Evolutionary conservation across 2,329 filamentous ascomycete species (phyloP), one percentile per base, ranked within the genome.

Genomic region (Beauveria sp.): DNA sequence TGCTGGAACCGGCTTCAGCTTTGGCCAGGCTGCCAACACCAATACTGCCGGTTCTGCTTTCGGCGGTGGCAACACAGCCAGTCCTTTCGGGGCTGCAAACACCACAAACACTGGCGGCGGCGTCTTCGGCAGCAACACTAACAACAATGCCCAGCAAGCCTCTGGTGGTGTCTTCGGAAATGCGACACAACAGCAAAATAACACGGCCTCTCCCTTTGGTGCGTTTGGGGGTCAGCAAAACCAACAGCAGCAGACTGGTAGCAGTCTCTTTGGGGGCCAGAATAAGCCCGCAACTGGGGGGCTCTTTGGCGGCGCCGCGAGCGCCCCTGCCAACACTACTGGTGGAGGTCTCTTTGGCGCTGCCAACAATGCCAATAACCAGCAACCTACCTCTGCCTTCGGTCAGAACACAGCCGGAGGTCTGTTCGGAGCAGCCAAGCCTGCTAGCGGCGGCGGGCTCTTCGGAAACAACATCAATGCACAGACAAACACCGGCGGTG

Each of bases 291-390:
- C 63, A 56, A 71, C 66, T 5, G 54, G 43, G 43, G 54, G 54
- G 9, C 34, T 72, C 66, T 68, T 76, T 54, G 73, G 75, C n/a
- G 76, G 77, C 16, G 68, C 81, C 7, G 82, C 83, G 16, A 51
- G 7, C 56, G 79, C 78, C 68, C 65, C 76, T 57, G 73, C 72
- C 47, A 59, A 65, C 12, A 69, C 68, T 16, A 70, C 69, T 57
- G 70, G 70, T 40, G 67, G 69, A 26, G 72, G 72, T 22, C 71
- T 78, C 24, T 78, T 80, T 65, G 78, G 78, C 34, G 67, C 67
- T n/a, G 66, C 60, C 14, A 67, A 70, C 70, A 71, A 64, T 67
- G 70, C 20, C 68, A 71, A 38, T 38, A 38, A 58, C 69, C 69
- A 68, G 62, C 54, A 55, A 20, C 61, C 45, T 16, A 34, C 22